Evolutionary conservation across 2,329 filamentous ascomycete species (phyloP).

Genomic region (Diaporthe humulicola): DNA sequence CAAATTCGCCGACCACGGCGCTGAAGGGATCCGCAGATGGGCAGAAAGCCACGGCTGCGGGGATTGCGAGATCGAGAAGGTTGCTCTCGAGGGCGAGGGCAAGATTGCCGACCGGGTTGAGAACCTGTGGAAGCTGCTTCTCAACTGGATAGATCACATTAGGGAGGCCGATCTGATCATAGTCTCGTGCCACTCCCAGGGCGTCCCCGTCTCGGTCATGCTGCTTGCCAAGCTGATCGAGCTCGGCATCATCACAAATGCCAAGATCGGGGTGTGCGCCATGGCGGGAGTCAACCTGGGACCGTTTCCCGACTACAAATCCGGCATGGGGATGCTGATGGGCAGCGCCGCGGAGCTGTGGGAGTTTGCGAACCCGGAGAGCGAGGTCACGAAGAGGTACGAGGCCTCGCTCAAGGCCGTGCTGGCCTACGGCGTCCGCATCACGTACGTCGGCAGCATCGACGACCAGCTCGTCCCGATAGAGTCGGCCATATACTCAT

Average conservation of each 20-base stretch:
- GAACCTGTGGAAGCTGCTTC: slow-evolving; percentile 91
- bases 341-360: slow-evolving; percentile 95
- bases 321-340: slow-evolving; percentile 86
- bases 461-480: slow-evolving; percentile 96
- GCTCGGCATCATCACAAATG: slow-evolving; percentile 83
- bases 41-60: slow-evolving; percentile 78
- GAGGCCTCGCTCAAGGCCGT: slow-evolving; percentile 80
- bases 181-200: slow-evolving; percentile 95
- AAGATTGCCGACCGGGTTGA: slow-evolving; percentile 91
- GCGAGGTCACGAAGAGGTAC: slow-evolving; percentile 85
- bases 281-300: slow-evolving; percentile 92
- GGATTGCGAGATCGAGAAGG: slow-evolving; percentile 89
- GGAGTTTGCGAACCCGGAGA: slow-evolving; percentile 88
- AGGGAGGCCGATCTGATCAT: slow-evolving; percentile 89
- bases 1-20: slow-evolving; percentile 89
- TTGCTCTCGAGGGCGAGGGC: slow-evolving; percentile 94
- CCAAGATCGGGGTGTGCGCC: slow-evolving; percentile 87
- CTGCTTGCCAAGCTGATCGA: slow-evolving; percentile 92
- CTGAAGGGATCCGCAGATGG: slow-evolving; percentile 87
- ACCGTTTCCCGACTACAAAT: slow-evolving; percentile 92
- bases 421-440: slow-evolving; percentile 82
- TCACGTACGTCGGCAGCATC: slow-evolving; percentile 93
- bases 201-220: slow-evolving; percentile 94
- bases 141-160: slow-evolving; percentile 96
- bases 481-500: slow-evolving; percentile 92